Evolutionary conservation across 176 grass and related monocot genomes (phyloP).

Genomic region (Lolium rigidum): DNA sequence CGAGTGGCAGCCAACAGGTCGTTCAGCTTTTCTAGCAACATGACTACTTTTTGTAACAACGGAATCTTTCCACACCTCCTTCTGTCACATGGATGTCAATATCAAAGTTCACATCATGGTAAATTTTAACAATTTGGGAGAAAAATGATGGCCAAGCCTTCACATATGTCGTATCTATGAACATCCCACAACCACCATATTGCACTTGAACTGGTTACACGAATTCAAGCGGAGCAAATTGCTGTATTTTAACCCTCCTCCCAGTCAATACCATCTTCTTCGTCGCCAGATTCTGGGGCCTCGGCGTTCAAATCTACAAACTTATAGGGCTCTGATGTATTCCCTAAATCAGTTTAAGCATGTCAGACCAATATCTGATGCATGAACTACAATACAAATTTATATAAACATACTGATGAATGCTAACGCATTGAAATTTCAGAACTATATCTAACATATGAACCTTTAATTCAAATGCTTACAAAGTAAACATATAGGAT

Average conservation of each 20-base stretch:
- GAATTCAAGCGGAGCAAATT: not conserved
- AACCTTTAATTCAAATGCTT: constrained; percentile 15
- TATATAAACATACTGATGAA: not conserved
- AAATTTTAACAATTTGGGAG: constrained; percentile 2
- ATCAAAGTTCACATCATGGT: not conserved
- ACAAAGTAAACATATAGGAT: constrained; percentile 4
- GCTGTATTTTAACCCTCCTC: constrained; percentile 67
- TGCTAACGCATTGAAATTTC: not conserved
- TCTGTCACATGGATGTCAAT: not conserved
- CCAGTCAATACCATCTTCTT: constrained; percentile 77
- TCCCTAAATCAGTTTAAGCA: constrained; percentile 51
- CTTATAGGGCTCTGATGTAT: constrained; percentile 60
- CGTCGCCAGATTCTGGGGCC: constrained; percentile 72
- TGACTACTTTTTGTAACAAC: not conserved
- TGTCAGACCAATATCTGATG: constrained; percentile 26
- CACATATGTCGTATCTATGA: not conserved
- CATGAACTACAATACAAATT: not conserved
- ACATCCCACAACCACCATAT: not conserved
- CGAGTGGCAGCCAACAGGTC: not conserved
- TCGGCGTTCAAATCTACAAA: constrained; percentile 86
- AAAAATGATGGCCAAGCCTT: not conserved
- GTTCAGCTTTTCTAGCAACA: not conserved
- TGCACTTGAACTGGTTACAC: not conserved
- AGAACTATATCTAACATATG: constrained; percentile 4
- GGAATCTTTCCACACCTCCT: not conserved